Base-by-base conservation (phyloP, 108 stramenopile genomes). In the Epipyxis sp. region DNA sequence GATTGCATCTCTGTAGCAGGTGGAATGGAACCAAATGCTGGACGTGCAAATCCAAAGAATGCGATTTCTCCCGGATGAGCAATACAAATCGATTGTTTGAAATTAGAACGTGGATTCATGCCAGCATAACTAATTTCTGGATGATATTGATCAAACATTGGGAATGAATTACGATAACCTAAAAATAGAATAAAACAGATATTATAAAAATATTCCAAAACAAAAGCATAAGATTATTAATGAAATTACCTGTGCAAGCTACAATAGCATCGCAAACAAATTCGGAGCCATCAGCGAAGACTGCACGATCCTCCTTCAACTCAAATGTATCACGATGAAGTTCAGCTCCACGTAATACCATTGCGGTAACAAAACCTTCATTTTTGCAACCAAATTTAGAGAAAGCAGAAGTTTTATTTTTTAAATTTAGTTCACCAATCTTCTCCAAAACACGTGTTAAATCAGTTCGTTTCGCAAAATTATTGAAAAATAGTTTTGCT, bases 371-470 rank as follows among this genome's bases (percentile, higher is more conserved):
- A 58, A 82, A 82, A n/a, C 81, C 81, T 0, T 78, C 81, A 79
- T 82, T 82, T 79, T 82, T 82, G 78, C 81, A 82, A 27, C 81
- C 81, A 79, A 82, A 82, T 72, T 82, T 82, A 72, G 76, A 77
- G 81, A 82, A 82, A 42, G 81, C 81, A 27, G 81, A 82, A 0
- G 81, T 82, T 58, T 57, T 57, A 45, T 83, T 77, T 16, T 43
- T 39, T n/a, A 81, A 42, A 65, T 81, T 81, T 1, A 81, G 59
- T 67, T 83, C 82, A 0, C 61, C 77, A 50, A 80, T 69, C 62
- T 81, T 81, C 32, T 44, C 40, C 0, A 78, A 65, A 34, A 83
- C 77, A 59, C 30, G 29, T n/a, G 46, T 59, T 20, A 81, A 68
- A 42, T 68, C 40, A 42, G 41, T 77, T 42, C 77, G 57, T 0